A percentile compares a stretch with the other conserved stretches of the same genome.
Evolutionary conservation across 2,329 filamentous ascomycete genomes (phyloP).

Genomic region (Sporothrix curviconia): DNA sequence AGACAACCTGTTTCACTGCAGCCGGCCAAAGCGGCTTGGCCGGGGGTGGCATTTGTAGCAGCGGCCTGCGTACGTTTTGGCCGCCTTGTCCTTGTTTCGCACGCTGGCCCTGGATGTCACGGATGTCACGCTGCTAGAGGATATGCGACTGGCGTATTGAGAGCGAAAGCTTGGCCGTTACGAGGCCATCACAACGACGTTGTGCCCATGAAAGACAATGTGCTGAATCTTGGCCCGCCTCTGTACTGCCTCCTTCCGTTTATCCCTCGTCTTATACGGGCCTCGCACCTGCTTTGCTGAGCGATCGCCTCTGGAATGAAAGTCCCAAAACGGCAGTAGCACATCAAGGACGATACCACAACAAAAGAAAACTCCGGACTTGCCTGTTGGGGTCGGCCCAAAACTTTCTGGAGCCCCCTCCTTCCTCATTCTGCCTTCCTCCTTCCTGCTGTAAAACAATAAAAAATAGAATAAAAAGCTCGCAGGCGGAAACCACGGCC

Average conservation of each 20-base stretch:
- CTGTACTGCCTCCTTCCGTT: background rate
- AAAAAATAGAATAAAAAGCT: no score
- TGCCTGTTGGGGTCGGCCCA: background rate
- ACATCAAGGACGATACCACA: background rate
- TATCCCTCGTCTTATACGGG: background rate
- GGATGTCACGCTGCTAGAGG: no score
- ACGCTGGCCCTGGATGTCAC: background rate
- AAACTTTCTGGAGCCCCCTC: no score
- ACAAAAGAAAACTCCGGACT: background rate
- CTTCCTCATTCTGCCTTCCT: no score
- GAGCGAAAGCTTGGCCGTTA: no score
- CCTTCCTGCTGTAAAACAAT: no score
- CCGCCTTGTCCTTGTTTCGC: background rate
- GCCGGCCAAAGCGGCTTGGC: conserved; percentile 2
- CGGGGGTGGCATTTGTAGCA: no score
- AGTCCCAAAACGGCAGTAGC: background rate
- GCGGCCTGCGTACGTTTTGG: background rate
- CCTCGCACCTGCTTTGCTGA: background rate
- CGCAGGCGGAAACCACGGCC: background rate
- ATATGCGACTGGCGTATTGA: no score
- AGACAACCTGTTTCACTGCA: conserved; percentile 4
- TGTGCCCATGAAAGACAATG: no score
- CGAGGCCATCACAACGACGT: no score
- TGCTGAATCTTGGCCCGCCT: background rate
- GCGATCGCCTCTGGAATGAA: background rate